Evolutionary conservation across 2,329 filamentous ascomycete genomes (phyloP).

Genomic region (Xylaria sp.): DNA sequence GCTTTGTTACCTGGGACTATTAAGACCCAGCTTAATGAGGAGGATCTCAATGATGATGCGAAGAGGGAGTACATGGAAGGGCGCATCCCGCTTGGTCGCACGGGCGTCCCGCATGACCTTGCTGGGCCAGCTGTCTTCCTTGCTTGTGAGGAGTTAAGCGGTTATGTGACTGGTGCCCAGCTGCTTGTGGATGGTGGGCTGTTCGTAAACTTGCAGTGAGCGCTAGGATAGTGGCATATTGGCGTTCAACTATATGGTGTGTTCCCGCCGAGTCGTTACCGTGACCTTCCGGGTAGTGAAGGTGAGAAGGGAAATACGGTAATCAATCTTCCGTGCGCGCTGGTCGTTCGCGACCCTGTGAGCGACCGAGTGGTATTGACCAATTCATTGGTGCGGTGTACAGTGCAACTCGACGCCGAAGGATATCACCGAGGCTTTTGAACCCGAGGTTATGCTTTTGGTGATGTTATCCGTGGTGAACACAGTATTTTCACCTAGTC

Average conservation of each 20-base stretch:
- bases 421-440: background rate
- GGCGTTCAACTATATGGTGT: background rate
- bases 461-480: background rate
- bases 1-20: slow-evolving; percentile 86
- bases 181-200: slow-evolving; percentile 87
- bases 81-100: slow-evolving; percentile 80
- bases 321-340: background rate
- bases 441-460: background rate
- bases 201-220: slow-evolving; percentile 86
- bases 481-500: background rate
- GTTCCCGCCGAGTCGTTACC: background rate
- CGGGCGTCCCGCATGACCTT: slow-evolving; percentile 78
- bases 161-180: slow-evolving; percentile 85
- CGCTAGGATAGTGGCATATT: background rate
- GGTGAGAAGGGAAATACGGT: background rate
- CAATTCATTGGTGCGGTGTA: background rate
- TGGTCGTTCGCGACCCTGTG: background rate
- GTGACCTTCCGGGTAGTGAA: background rate
- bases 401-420: background rate
- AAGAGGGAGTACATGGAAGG: slow-evolving; percentile 85
- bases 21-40: slow-evolving; percentile 84
- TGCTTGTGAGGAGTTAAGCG: slow-evolving; percentile 80
- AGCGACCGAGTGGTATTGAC: background rate
- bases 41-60: slow-evolving; percentile 76
- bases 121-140: slow-evolving; percentile 88